These are phyloP conservation scores for Yarrowia sp. DNA, from an alignment of 805 yeast species.

Conservation along the genomic window DNA sequence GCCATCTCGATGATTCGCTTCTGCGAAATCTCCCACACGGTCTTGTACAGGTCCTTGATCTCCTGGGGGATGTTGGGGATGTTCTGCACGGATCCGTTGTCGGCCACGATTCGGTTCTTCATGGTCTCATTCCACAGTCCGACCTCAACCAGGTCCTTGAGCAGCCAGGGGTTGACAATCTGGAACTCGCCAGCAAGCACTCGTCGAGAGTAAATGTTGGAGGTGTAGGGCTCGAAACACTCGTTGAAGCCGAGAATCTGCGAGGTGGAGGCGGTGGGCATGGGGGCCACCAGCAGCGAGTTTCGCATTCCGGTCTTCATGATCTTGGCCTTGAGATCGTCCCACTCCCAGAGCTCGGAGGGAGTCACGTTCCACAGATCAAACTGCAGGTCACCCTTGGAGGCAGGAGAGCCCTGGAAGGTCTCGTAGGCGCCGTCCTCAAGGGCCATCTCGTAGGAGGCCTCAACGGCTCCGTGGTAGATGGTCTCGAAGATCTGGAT, in stretches of 20 bases:
- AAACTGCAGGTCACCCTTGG: constrained; percentile 81
- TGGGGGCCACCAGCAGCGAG: constrained; percentile 79
- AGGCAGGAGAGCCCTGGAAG: constrained; percentile 87
- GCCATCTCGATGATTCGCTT: constrained; percentile 85
- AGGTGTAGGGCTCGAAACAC: constrained; percentile 95
- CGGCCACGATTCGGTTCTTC: constrained; percentile 76
- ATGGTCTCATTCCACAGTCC: constrained; percentile 83
- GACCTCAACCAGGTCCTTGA: constrained; percentile 79
- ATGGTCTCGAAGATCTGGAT: constrained; percentile 92
- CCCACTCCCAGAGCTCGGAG: constrained; percentile 89
- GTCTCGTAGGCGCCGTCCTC: constrained; percentile 72
- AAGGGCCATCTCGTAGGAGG: constrained; percentile 81
- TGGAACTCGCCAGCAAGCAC: constrained; percentile 94
- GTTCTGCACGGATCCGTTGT: constrained; percentile 85
- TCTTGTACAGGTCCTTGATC: constrained; percentile 79
- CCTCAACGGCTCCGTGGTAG: constrained; percentile 90
- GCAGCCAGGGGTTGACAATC: constrained; percentile 84
- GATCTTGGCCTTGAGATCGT: constrained; percentile 64
- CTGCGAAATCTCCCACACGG: constrained; percentile 97
- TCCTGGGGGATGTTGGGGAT: constrained; percentile 77
- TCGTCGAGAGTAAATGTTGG: constrained; percentile 88
- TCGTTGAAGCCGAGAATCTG: constrained; percentile 93
- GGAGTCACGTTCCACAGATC: constrained; percentile 89
- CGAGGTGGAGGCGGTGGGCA: constrained; percentile 99
- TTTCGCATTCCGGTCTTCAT: constrained; percentile 76